Percentiles rank a stretch among this genome's conserved stretches.
Evolutionary conservation across 345 rosid genomes (phyloP).

Genomic region (Raphanus raphanistrum): DNA sequence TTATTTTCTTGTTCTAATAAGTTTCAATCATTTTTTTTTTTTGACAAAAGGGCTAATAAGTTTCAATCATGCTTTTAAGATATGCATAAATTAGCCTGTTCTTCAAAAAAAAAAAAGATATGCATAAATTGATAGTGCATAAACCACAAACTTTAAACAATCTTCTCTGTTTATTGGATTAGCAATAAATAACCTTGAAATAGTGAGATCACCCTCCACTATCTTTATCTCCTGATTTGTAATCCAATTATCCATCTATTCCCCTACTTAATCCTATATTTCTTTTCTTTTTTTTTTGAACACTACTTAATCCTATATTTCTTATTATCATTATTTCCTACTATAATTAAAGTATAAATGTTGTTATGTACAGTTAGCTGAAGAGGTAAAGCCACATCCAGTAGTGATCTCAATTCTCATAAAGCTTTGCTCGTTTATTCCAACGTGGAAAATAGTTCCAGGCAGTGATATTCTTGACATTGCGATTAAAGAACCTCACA

Average conservation of each 20-base stretch:
- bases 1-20: not conserved
- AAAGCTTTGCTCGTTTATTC: conserved; percentile 50
- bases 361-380: conserved; percentile 56
- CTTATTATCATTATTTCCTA: not conserved
- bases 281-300: too few relatives aligned
- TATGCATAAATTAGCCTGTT: not conserved
- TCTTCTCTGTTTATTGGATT: not conserved
- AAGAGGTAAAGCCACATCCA: conserved; percentile 59
- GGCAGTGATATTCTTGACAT: conserved; percentile 57
- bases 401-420: conserved; percentile 41
- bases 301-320: too few relatives aligned
- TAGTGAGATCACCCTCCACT: not conserved
- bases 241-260: not conserved
- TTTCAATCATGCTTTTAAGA: not conserved
- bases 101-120: not conserved
- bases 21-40: not conserved
- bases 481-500: conserved; percentile 62
- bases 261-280: not conserved
- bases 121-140: not conserved
- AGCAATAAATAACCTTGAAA: not conserved
- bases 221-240: not conserved
- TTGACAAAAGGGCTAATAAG: too few relatives aligned
- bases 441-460: conserved; percentile 74
- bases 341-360: not conserved
- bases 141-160: not conserved